Evolutionary conservation across 2,329 filamentous ascomycete species (phyloP), one percentile per base, ranked within the genome.

Genomic region (Parasarocladium wereldwijsianum): DNA sequence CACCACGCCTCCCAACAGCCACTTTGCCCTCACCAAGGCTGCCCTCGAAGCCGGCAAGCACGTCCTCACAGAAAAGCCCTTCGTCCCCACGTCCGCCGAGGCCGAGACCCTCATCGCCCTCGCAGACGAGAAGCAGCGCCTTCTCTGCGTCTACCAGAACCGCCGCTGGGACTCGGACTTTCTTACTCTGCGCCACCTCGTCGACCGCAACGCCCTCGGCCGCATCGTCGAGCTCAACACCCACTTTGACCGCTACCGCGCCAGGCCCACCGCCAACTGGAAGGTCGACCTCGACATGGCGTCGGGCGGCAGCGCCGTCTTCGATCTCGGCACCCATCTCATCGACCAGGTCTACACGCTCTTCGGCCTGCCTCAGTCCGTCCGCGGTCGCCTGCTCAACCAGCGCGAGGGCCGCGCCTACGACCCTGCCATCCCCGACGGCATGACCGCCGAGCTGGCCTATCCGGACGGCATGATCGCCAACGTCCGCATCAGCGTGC

Each of bases 61-160:
- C 50, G 76, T 86, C 16, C 60, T 87, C 31, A 76, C 79, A 28
- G 82, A 87, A 58, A 87, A 87, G 59, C 82, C 82, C 3, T 87
- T 87, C 48, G 78, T 82, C 9, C 76, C 80, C 13, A 79, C 74
- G 2, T 60, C 67, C 2, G 60, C 67, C 34, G 74, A 86, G 52
- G 80, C 80, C 8, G 62, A 70, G 19, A 54, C 69, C 40, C 66
- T 87, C 6, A 63, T 68, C 25, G 50, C 52, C 8, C 54, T 76
- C 29, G 67, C 75, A 8, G 51, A 60, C 37, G 50, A 63, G 34
- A 50, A 62, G 26, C 50, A 57, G 21, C 60, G 60, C 32, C 47
- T 75, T 25, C 51, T 81, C 36, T 72, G 71, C 38, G 74, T 80
- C n/a, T 81, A 77, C 51, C 76, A 81, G 57, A 81, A 84, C 57